These are phyloP conservation scores for Lentinus polychrous DNA, from an alignment of 1,284 basidiomycete genomes.

Conservation along the genomic window DNA sequence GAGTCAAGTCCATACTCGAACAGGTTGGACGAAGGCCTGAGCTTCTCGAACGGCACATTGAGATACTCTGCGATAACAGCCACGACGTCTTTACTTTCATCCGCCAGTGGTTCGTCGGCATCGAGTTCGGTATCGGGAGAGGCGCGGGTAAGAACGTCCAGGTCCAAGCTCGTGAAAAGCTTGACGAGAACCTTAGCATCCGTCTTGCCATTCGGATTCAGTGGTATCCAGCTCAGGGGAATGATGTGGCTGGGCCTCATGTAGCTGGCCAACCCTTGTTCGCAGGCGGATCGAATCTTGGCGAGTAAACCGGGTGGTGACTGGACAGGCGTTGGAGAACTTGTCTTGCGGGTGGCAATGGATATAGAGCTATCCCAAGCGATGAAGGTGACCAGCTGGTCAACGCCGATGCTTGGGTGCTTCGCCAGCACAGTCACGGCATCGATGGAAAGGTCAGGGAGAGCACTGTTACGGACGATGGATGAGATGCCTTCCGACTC, in stretches of 20 bases:
- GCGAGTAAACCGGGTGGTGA: conserved; percentile 28
- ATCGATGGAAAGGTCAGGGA: conserved; percentile 29
- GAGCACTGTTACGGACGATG: conserved; percentile 33
- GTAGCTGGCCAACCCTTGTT: conserved; percentile 39
- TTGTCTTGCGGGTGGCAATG: conserved; percentile 31
- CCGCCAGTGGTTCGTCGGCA: neutral
- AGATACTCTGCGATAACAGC: conserved; percentile 13
- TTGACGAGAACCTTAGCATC: conserved; percentile 35
- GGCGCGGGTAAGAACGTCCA: conserved; percentile 20
- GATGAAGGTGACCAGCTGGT: conserved; percentile 44
- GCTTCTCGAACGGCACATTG: conserved; percentile 10
- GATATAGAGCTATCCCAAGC: conserved; percentile 30
- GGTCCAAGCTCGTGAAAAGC: conserved; percentile 30
- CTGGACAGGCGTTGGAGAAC: conserved; percentile 24
- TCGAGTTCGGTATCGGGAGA: neutral
- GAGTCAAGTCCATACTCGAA: conserved; percentile 44
- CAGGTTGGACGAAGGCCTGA: conserved; percentile 24
- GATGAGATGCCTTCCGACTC: conserved; percentile 48
- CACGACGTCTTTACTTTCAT: conserved; percentile 15
- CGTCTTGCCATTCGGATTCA: conserved; percentile 43
- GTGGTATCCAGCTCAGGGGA: conserved; percentile 39
- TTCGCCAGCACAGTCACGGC: conserved; percentile 38
- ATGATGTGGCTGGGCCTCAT: conserved; percentile 48
- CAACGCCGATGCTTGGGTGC: conserved; percentile 38
- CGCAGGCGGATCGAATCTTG: conserved; percentile 30